Percentiles rank a stretch among this genome's conserved stretches.
These are phyloP conservation scores for Cymbopogon flexuosus DNA, from an alignment of 202 grass and related monocot genomes.

Conservation along the genomic window DNA sequence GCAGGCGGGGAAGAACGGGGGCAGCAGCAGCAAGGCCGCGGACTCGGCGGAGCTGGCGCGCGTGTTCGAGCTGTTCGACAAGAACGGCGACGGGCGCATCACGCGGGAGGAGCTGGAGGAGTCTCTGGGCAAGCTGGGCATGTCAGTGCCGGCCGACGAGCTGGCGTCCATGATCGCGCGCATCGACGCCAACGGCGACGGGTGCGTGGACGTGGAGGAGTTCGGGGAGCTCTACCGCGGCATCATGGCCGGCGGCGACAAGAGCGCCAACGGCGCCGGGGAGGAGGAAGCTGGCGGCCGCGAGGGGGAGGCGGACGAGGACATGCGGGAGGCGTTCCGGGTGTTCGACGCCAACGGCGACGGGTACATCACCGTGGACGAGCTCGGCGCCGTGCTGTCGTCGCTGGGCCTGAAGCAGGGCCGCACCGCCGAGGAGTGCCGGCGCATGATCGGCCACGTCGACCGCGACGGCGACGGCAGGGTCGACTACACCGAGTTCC, in stretches of 20 bases:
- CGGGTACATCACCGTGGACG: constrained; percentile 71
- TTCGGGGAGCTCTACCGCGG: constrained; percentile 64
- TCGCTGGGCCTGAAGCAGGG: constrained; percentile 72
- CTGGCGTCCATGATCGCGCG: constrained; percentile 70
- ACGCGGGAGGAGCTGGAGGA: constrained; percentile 75
- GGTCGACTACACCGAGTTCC: constrained; percentile 77
- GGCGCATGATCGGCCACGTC: constrained; percentile 63
- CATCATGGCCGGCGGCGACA: constrained; percentile 40
- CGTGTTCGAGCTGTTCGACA: constrained; percentile 92
- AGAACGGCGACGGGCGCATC: constrained; percentile 74
- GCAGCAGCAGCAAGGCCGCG: background rate
- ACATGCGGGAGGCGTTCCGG: constrained; percentile 73
- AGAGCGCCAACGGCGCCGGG: background rate
- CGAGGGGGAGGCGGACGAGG: constrained; percentile 37
- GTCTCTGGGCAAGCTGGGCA: constrained; percentile 68
- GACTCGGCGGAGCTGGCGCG: constrained; percentile 62
- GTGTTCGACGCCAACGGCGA: constrained; percentile 88
- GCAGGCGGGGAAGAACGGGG: background rate
- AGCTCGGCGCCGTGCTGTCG: constrained; percentile 57
- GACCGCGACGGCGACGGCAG: constrained; percentile 73
- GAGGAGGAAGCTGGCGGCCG: background rate
- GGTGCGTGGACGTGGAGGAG: constrained; percentile 81
- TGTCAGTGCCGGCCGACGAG: constrained; percentile 60
- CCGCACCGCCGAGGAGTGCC: constrained; percentile 56
- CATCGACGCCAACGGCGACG: constrained; percentile 87